Percentiles rank a stretch among this genome's conserved stretches.
Evolutionary conservation across 1,139 yeast genomes (phyloP).

Genomic region (Suhomyces panamericanus): DNA sequence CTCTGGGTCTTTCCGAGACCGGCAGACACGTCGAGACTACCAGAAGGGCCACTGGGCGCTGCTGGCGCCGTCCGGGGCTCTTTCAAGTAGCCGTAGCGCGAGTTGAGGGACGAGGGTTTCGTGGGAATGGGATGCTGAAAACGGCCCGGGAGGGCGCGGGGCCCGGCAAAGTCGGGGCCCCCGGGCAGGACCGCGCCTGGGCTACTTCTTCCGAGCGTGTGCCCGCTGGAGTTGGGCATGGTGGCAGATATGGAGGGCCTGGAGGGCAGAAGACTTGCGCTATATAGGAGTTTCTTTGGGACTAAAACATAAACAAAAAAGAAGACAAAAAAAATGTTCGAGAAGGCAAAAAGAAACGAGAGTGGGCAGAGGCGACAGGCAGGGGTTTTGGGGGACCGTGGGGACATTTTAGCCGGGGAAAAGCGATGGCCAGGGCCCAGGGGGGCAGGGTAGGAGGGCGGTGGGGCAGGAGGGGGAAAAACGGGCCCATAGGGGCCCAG

Average conservation of each 20-base stretch:
- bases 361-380: neutral
- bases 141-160: neutral
- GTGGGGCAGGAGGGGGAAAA: neutral
- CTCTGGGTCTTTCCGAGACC: neutral
- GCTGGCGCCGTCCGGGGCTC: neutral
- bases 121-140: conserved; percentile 17
- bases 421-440: neutral
- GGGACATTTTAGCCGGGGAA: neutral
- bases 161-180: neutral
- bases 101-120: conserved; percentile 15
- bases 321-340: conserved; percentile 12
- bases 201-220: neutral
- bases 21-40: neutral
- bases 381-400: neutral
- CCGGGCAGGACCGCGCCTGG: neutral
- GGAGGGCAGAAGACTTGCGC: conserved; percentile 2
- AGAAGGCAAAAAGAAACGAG: conserved; percentile 14
- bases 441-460: too few species aligned
- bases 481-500: neutral
- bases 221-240: conserved; percentile 6
- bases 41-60: neutral
- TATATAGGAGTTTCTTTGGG: neutral
- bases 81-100: conserved; percentile 5
- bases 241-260: neutral
- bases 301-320: conserved; percentile 11